Base-by-base conservation (phyloP, 2,329 filamentous ascomycete genomes). In the Hypoxylon sp. region DNA sequence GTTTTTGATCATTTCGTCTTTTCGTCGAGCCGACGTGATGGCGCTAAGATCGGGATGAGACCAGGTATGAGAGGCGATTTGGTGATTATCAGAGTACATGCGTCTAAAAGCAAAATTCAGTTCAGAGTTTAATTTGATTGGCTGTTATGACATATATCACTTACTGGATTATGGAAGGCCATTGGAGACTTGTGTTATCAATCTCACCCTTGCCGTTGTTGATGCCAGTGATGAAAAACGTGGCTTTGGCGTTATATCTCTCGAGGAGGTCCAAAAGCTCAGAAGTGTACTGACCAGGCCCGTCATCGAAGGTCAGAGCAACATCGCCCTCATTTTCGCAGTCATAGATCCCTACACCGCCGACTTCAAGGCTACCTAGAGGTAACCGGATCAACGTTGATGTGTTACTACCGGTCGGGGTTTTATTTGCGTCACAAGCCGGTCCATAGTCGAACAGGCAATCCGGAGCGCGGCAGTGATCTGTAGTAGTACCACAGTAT, bases 221-320 rank as follows among this genome's bases (percentile, higher is more conserved):
- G 77, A 84, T 87, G 4, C 86, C 86, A 6, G 84, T 88, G 67
- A 92, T 83, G 78, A 91, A 92, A 77, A 92, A 92, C 1, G 90
- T 92, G 1, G 88, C 90, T 70, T 87, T 90, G 13, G 87, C 89
- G 29, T 85, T 81, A 74, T 90, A 89, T 26, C 80, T 81, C 72
- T 77, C 83, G 50, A 92, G 83, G 59, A 90, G 81, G 73, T 91
- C 86, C 11, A 92, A 82, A 11, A 92, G 83, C 67, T 89, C 85
- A 44, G 80, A 79, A 1, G 90, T 92, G 77, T 88, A 91, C 19
- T 83, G 78, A 70, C 86, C 87, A 22, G 90, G 90, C 1, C 90
- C 90, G 75, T 92, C 90, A 71, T 92, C 90, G 71, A 87, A 92
- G 0, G 90, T 92, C 61, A 92, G 77, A 17, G 90, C 90, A 72